phyloP scores from a whole-genome alignment of 257 asterid species.

The Agastache rugosa region DNA sequence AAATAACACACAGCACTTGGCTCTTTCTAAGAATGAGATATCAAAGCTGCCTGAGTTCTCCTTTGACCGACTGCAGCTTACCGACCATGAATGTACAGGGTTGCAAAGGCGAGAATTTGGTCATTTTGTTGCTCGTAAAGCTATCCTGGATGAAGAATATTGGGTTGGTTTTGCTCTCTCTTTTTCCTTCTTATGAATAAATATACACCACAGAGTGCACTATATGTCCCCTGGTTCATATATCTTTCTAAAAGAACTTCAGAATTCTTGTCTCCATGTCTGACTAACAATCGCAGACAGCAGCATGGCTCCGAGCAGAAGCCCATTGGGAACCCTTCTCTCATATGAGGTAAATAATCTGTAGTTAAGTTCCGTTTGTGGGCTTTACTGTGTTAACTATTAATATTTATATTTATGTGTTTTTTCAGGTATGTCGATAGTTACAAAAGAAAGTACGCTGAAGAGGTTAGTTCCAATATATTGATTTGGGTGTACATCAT shows the following conservation, averaged over 20 bases:
- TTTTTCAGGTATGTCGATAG: conserved; percentile 75
- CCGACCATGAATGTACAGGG: conserved; percentile 68
- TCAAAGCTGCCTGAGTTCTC: conserved; percentile 67
- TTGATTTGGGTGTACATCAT: background rate
- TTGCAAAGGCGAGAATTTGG: conserved; percentile 65
- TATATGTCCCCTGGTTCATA: conserved; percentile 23
- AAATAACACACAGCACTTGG: conserved; percentile 51
- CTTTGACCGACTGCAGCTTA: conserved; percentile 73
- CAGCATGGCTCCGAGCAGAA: conserved; percentile 98
- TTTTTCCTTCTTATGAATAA: conserved; percentile 6
- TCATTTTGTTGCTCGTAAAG: conserved; percentile 87
- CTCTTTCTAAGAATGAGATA: conserved; percentile 53
- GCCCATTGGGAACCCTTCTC: conserved; percentile 91
- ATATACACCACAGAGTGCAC: conserved; percentile 20
- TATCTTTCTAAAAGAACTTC: conserved; percentile 48
- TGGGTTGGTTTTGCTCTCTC: conserved; percentile 75
- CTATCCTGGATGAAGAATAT: conserved; percentile 86
- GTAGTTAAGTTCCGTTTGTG: conserved; percentile 26
- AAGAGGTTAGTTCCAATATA: conserved; percentile 63
- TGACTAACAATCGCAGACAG: conserved; percentile 77
- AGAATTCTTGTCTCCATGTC: conserved; percentile 54
- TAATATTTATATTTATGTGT: conserved; percentile 33
- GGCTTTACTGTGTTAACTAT: conserved; percentile 27
- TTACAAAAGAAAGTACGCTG: conserved; percentile 86
- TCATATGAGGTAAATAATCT: conserved; percentile 67